Conservation (phyloP, 192 early-diverging fungal genomes). For the Umbelopsis vinacea region DNA sequence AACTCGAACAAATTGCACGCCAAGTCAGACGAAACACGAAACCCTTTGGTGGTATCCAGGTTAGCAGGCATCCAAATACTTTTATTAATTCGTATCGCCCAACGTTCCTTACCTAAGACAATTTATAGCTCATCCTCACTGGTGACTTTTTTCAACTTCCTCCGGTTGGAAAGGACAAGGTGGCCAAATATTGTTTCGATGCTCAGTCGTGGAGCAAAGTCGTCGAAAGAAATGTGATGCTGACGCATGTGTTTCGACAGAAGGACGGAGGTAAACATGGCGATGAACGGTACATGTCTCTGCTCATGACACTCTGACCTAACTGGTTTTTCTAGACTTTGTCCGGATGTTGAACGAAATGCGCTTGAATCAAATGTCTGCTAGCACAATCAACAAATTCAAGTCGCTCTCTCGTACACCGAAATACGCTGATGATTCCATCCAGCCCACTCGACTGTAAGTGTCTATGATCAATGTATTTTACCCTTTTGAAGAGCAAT, state of each 20-base stretch:
- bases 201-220: constrained; percentile 56
- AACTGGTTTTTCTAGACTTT: constrained; percentile 52
- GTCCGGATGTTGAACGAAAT: constrained; percentile 87
- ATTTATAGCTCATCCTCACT: constrained; percentile 53
- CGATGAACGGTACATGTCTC: background rate
- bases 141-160: constrained; percentile 88
- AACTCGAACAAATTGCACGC: constrained; percentile 69
- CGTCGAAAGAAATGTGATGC: constrained; percentile 60
- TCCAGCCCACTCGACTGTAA: constrained; percentile 75
- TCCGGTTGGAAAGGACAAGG: constrained; percentile 59
- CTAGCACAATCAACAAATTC: constrained; percentile 56
- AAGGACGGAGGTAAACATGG: constrained; percentile 60
- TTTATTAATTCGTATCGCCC: no score
- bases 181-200: constrained; percentile 69
- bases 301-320: background rate
- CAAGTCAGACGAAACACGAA: constrained; percentile 34
- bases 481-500: background rate
- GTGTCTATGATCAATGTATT: constrained; percentile 6
- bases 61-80: constrained; percentile 28
- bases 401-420: constrained; percentile 52
- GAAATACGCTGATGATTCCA: constrained; percentile 57
- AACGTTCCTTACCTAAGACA: background rate
- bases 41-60: constrained; percentile 82
- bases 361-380: constrained; percentile 71
- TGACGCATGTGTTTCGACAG: constrained; percentile 86